These are phyloP conservation scores for Amylocarpus encephaloides DNA, from an alignment of 2,329 filamentous ascomycete genomes.

Conservation along the genomic window DNA sequence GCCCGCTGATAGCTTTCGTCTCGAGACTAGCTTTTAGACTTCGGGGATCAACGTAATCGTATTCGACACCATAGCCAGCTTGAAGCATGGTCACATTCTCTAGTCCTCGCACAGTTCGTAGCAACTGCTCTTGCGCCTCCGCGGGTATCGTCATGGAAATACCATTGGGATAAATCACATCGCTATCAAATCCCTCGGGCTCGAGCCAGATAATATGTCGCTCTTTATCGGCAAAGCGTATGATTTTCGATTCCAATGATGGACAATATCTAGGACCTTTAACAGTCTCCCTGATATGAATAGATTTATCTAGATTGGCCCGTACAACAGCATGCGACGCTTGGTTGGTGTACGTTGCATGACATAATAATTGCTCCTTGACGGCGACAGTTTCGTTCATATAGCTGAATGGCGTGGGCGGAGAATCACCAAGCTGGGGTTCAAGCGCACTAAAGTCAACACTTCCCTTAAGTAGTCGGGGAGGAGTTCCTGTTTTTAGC, in stretches of 20 bases:
- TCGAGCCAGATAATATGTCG: constrained; percentile 94
- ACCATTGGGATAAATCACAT: constrained; percentile 92
- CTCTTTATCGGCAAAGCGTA: constrained; percentile 75
- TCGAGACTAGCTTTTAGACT: constrained; percentile 83
- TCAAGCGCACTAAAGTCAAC: constrained; percentile 74
- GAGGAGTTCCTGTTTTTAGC: constrained; percentile 92
- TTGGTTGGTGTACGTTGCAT: constrained; percentile 81
- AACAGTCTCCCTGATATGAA: constrained; percentile 93
- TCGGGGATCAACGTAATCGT: constrained; percentile 95
- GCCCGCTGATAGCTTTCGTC: constrained; percentile 81
- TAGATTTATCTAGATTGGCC: constrained; percentile 86
- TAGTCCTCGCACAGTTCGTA: constrained; percentile 82
- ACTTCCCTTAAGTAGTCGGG: constrained; percentile 71
- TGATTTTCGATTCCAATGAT: constrained; percentile 88
- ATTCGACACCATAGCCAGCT: constrained; percentile 94
- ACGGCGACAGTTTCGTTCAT: constrained; percentile 74
- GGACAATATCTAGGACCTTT: constrained; percentile 94
- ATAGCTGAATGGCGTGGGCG: constrained; percentile 86
- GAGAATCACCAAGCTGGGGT: constrained; percentile 73
- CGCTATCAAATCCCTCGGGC: constrained; percentile 85
- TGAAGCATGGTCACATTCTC: constrained; percentile 90
- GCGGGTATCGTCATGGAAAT: constrained; percentile 94
- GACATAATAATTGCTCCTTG: constrained; percentile 75
- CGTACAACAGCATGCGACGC: constrained; percentile 77
- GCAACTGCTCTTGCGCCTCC: constrained; percentile 74